Conservation (phyloP, 345 rosid genomes). For the Rhizophora mangle region DNA sequence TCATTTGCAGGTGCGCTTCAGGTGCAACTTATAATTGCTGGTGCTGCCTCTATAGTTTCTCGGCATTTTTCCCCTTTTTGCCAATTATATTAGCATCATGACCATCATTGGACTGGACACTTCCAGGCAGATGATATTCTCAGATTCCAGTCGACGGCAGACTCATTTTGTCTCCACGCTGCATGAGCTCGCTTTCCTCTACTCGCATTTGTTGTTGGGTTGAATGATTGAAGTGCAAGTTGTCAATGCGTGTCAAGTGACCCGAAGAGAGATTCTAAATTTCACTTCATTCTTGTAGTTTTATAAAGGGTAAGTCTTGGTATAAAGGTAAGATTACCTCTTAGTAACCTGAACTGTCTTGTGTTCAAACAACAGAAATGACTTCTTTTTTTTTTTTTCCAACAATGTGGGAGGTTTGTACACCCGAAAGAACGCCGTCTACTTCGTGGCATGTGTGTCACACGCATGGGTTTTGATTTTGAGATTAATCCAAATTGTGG, state of each 20-base stretch:
- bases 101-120: conserved; percentile 34
- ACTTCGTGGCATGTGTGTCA: too few species aligned
- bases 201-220: background rate
- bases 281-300: background rate
- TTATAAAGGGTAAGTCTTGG: too few species aligned
- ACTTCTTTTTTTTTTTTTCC: too few species aligned
- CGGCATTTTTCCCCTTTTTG: conserved; percentile 24
- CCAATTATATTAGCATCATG: conserved; percentile 19
- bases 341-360: too few species aligned
- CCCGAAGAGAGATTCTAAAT: background rate
- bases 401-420: too few species aligned
- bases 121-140: conserved; percentile 32
- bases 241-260: background rate
- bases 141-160: conserved; percentile 2
- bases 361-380: too few species aligned
- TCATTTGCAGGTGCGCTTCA: conserved; percentile 36
- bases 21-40: conserved; percentile 18
- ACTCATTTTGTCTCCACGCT: background rate
- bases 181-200: background rate
- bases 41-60: conserved; percentile 18
- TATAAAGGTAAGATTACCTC: too few species aligned
- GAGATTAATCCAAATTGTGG: too few species aligned
- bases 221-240: background rate
- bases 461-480: too few species aligned
- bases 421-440: too few species aligned